These are phyloP conservation scores for Chytriomyces confervae DNA, from an alignment of 192 early-diverging fungal genomes.

Conservation along the genomic window DNA sequence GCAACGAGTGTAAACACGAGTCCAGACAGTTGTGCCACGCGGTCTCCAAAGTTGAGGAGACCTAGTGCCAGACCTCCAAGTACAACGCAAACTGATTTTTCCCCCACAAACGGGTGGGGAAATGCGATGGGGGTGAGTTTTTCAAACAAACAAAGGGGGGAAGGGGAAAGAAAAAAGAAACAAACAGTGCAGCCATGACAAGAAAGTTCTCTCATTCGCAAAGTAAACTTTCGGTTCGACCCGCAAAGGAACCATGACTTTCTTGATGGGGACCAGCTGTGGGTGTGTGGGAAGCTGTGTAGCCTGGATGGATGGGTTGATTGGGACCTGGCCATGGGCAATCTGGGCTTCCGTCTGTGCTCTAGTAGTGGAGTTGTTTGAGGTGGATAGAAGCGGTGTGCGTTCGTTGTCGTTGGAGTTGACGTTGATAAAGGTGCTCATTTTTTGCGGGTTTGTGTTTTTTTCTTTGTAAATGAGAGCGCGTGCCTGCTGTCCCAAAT, in stretches of 20 bases:
- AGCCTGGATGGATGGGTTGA: conserved; percentile 9
- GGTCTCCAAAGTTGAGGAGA: conserved; percentile 78
- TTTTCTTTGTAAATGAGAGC: neutral
- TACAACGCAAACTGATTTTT: conserved; percentile 61
- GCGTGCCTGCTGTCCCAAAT: no score
- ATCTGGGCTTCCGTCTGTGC: conserved; percentile 14
- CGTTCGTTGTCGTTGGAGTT: conserved; percentile 14
- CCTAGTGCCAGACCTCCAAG: conserved; percentile 74
- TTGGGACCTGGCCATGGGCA: conserved; percentile 7
- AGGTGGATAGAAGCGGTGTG: conserved; percentile 11
- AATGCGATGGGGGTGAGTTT: no score
- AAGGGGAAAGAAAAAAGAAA: neutral
- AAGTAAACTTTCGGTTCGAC: conserved; percentile 88
- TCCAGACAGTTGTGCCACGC: conserved; percentile 70
- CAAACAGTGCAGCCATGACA: conserved; percentile 32
- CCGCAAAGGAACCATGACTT: conserved; percentile 59
- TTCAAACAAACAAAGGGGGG: no score
- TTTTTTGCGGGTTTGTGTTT: conserved; percentile 1
- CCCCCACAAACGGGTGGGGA: no score
- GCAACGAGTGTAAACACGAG: conserved; percentile 72
- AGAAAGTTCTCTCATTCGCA: conserved; percentile 85
- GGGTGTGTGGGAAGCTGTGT: conserved; percentile 20
- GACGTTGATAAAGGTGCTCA: neutral
- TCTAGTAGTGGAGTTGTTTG: neutral
- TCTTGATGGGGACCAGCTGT: conserved; percentile 33